phyloP scores from a whole-genome alignment of 371 early-diverging fungal species.

The Rhizopus arrhizus region DNA sequence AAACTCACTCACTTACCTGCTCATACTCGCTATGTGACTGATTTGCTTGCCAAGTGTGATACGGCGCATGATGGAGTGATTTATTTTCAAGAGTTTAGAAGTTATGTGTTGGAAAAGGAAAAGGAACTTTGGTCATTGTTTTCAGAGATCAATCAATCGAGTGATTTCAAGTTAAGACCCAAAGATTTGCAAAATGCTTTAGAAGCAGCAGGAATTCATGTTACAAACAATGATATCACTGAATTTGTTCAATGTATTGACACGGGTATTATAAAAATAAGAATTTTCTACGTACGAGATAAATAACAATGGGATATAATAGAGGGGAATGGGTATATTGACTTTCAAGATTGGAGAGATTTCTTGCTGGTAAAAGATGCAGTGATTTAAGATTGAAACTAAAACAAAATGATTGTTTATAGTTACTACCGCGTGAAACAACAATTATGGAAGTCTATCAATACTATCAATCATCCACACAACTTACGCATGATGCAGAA shows the following conservation, averaged over 20 bases:
- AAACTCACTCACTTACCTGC: conserved; percentile 52
- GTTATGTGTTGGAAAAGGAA: conserved; percentile 72
- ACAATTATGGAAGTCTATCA: conserved; percentile 63
- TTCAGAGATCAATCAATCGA: conserved; percentile 63
- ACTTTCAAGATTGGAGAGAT: conserved; percentile 78
- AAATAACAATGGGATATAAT: background rate
- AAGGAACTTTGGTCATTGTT: conserved; percentile 69
- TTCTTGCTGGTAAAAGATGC: conserved; percentile 64
- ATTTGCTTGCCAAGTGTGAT: conserved; percentile 62
- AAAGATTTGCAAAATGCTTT: conserved; percentile 59
- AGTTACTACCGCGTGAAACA: conserved; percentile 47
- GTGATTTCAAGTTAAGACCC: conserved; percentile 64
- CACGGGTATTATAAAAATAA: conserved; percentile 36
- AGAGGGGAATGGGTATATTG: conserved; percentile 71
- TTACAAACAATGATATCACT: conserved; percentile 63
- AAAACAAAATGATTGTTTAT: background rate
- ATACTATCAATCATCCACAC: conserved; percentile 64
- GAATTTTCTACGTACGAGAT: too few species aligned
- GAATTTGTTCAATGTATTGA: conserved; percentile 71
- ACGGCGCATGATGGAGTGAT: conserved; percentile 65
- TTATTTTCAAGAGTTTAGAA: conserved; percentile 70
- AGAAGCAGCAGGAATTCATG: conserved; percentile 63
- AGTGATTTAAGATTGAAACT: background rate
- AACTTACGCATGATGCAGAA: conserved; percentile 70
- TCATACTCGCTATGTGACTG: conserved; percentile 49